Conservation (phyloP, 106 monocot species). For the Ottelia alismoides region DNA sequence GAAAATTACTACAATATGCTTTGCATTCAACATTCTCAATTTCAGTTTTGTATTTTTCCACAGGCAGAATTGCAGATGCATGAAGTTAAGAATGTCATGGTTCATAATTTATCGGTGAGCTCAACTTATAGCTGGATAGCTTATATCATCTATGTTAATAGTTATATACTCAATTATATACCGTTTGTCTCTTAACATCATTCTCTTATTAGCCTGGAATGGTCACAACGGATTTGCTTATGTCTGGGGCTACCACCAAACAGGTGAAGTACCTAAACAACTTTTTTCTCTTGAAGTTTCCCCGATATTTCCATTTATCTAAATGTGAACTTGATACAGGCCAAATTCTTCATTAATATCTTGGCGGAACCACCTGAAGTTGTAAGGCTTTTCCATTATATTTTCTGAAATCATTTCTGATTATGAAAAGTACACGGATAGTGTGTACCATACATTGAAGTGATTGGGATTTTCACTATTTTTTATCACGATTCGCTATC, state of each 20-base stretch:
- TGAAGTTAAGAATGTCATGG: slow-evolving; percentile 89
- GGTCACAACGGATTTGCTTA: slow-evolving; percentile 98
- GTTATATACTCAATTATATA: neutral
- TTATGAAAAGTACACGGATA: no score
- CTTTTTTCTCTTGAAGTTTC: neutral
- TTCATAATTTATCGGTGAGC: slow-evolving; percentile 85
- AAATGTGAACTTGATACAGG: slow-evolving; percentile 25
- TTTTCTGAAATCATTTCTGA: no score
- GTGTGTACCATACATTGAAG: no score
- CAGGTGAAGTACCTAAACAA: slow-evolving; percentile 31
- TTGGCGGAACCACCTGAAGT: slow-evolving; percentile 93
- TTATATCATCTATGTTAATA: neutral
- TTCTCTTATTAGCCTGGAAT: slow-evolving; percentile 99
- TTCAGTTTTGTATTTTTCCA: neutral
- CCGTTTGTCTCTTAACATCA: no score
- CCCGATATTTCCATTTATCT: neutral
- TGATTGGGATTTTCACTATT: no score
- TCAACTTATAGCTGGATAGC: no score
- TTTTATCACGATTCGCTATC: no score
- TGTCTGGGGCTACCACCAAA: slow-evolving; percentile 92
- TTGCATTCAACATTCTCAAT: neutral
- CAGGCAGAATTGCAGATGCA: slow-evolving; percentile 95
- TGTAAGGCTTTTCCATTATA: slow-evolving; percentile 30
- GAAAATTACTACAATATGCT: neutral
- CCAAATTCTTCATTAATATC: slow-evolving; percentile 98